phyloP scores from a whole-genome alignment of 73 alveolate genomes.

The Paramecium primaurelia region DNA sequence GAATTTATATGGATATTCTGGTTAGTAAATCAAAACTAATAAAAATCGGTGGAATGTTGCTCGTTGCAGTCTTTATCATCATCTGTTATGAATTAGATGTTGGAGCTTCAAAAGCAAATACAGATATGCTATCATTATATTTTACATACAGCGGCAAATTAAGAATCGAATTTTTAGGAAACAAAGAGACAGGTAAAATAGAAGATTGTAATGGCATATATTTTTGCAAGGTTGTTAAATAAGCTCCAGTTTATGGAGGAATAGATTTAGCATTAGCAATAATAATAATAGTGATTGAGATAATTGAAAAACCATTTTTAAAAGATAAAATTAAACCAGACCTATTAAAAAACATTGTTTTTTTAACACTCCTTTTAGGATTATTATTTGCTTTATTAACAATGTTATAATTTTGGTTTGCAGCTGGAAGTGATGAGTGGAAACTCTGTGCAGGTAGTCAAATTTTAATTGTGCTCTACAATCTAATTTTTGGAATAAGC shows the following conservation, averaged over 20 bases:
- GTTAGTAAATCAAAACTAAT: background rate
- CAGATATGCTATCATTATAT: background rate
- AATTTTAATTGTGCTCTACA: background rate
- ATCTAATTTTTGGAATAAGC: background rate
- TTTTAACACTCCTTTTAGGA: background rate
- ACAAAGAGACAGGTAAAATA: no score
- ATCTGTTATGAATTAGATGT: background rate
- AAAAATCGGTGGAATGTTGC: background rate
- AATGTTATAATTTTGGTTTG: background rate
- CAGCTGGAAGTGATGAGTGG: background rate
- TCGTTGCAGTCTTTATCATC: background rate
- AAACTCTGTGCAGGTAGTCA: background rate
- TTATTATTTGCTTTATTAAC: background rate
- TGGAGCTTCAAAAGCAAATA: background rate
- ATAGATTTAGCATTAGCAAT: background rate
- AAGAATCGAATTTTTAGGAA: background rate
- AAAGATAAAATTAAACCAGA: background rate
- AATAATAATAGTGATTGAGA: background rate
- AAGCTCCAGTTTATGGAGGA: background rate
- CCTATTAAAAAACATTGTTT: background rate
- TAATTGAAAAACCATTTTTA: background rate
- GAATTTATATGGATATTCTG: background rate
- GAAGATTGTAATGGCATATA: background rate
- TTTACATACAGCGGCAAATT: background rate
- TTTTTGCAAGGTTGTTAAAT: background rate